These are phyloP conservation scores for Pleurotus tuoliensis DNA, from an alignment of 768 basidiomycete genomes.

Conservation along the genomic window DNA sequence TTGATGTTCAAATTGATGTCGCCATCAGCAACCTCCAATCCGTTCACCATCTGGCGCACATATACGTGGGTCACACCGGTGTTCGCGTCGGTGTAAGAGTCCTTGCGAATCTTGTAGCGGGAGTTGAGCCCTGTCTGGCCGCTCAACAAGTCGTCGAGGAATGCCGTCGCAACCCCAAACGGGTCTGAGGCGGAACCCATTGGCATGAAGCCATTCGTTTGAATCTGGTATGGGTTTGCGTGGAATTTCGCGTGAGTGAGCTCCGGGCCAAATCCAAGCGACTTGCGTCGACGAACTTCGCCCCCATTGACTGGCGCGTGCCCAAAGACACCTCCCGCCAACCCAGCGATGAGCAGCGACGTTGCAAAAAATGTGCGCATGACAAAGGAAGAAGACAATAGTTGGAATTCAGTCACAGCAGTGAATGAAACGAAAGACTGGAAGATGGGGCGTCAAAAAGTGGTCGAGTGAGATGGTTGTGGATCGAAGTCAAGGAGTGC, in stretches of 20 bases:
- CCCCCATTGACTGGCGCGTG: constrained; percentile 32
- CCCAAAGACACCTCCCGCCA: constrained; percentile 53
- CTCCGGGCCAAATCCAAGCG: constrained; percentile 83
- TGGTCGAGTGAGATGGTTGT: constrained; percentile 5
- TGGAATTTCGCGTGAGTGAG: constrained; percentile 70
- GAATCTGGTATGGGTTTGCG: constrained; percentile 43
- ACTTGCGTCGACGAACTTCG: constrained; percentile 60
- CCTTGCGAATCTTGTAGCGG: constrained; percentile 62
- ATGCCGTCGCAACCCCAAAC: constrained; percentile 56
- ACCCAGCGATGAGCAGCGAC: constrained; percentile 55
- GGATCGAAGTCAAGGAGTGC: constrained; percentile 2
- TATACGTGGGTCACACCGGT: constrained; percentile 91
- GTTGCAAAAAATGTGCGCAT: constrained; percentile 70
- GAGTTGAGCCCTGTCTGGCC: constrained; percentile 32
- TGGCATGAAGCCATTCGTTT: constrained; percentile 37
- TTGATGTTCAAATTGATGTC: constrained; percentile 93
- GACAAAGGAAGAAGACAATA: constrained; percentile 2
- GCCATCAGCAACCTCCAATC: constrained; percentile 84
- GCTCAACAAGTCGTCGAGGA: constrained; percentile 48
- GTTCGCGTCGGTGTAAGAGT: constrained; percentile 83
- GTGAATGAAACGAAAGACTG: background rate
- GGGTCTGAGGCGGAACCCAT: constrained; percentile 42
- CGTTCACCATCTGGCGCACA: constrained; percentile 78
- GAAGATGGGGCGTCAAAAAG: background rate
- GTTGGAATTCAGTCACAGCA: constrained; percentile 7